These are phyloP conservation scores for Tubosaeta brunneosetosa DNA, from an alignment of 768 basidiomycete genomes.

Conservation along the genomic window DNA sequence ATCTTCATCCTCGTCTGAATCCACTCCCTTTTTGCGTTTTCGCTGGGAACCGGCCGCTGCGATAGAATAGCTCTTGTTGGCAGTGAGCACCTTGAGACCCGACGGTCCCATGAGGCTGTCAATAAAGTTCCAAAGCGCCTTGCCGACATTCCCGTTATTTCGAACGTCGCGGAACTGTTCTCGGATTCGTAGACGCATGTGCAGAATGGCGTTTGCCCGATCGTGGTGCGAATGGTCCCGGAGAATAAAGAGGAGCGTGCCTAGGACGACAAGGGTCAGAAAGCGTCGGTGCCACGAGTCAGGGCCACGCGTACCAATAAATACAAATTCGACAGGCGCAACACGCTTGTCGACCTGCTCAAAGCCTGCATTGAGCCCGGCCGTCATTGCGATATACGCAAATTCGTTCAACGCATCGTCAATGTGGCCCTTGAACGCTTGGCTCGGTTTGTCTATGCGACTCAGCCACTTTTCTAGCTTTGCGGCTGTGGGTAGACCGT, in stretches of 20 bases:
- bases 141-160: constrained; percentile 52
- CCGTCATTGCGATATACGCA: constrained; percentile 46
- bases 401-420: constrained; percentile 50
- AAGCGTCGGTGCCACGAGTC: not conserved
- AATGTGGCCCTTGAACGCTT: constrained; percentile 51
- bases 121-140: constrained; percentile 56
- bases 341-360: constrained; percentile 52
- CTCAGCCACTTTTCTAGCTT: constrained; percentile 51
- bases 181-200: constrained; percentile 55
- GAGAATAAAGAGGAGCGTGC: constrained; percentile 60
- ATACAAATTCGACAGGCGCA: constrained; percentile 75
- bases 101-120: constrained; percentile 35
- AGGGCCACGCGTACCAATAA: constrained; percentile 52
- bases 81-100: constrained; percentile 28
- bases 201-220: constrained; percentile 50
- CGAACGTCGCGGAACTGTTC: constrained; percentile 59
- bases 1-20: constrained; percentile 41
- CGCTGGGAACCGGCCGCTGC: constrained; percentile 17
- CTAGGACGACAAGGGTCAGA: constrained; percentile 33
- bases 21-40: constrained; percentile 29
- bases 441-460: constrained; percentile 34
- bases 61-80: constrained; percentile 9
- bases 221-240: constrained; percentile 38
- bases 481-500: constrained; percentile 45
- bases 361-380: constrained; percentile 44